A percentile compares a stretch with the other conserved stretches of the same genome.
Conservation (phyloP, 371 early-diverging fungal species). For the Rhizomucor pusillus region DNA sequence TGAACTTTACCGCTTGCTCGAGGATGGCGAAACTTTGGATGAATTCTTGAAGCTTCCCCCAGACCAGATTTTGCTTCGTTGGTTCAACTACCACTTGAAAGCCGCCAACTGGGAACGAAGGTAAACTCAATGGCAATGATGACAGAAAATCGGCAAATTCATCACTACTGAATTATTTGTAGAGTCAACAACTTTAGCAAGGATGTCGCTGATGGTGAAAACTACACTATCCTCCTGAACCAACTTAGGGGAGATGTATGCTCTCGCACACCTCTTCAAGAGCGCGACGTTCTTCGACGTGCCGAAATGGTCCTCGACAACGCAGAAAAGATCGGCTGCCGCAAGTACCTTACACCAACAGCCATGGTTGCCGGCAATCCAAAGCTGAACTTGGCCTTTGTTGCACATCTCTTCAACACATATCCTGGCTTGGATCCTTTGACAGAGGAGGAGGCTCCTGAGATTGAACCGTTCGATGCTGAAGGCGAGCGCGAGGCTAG, state of each 20-base stretch:
- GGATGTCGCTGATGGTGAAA: slow-evolving; percentile 94
- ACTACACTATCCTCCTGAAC: slow-evolving; percentile 90
- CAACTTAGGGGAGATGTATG: slow-evolving; percentile 87
- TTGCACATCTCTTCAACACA: slow-evolving; percentile 93
- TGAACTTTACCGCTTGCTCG: slow-evolving; percentile 91
- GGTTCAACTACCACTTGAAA: slow-evolving; percentile 98
- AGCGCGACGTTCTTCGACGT: slow-evolving; percentile 70
- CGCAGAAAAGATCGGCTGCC: slow-evolving; percentile 91
- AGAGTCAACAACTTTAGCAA: slow-evolving; percentile 87
- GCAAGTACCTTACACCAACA: slow-evolving; percentile 92
- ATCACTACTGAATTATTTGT: background rate
- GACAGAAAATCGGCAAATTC: background rate
- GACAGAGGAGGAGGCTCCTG: slow-evolving; percentile 82
- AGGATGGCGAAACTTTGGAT: slow-evolving; percentile 89
- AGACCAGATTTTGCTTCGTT: slow-evolving; percentile 92
- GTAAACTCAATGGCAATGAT: slow-evolving; percentile 22
- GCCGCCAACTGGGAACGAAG: slow-evolving; percentile 84
- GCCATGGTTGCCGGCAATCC: slow-evolving; percentile 92
- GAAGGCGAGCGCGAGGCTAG: slow-evolving; percentile 96
- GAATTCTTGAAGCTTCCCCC: slow-evolving; percentile 89
- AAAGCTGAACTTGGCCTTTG: slow-evolving; percentile 95
- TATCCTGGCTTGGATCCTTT: slow-evolving; percentile 91
- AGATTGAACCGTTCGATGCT: slow-evolving; percentile 85
- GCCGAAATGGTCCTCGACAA: slow-evolving; percentile 88
- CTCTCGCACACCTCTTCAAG: slow-evolving; percentile 80